Percentiles rank a stretch among this genome's conserved stretches.
Conservation (phyloP, 2,329 filamentous ascomycete genomes). For the Colletotrichum gigasporum region DNA sequence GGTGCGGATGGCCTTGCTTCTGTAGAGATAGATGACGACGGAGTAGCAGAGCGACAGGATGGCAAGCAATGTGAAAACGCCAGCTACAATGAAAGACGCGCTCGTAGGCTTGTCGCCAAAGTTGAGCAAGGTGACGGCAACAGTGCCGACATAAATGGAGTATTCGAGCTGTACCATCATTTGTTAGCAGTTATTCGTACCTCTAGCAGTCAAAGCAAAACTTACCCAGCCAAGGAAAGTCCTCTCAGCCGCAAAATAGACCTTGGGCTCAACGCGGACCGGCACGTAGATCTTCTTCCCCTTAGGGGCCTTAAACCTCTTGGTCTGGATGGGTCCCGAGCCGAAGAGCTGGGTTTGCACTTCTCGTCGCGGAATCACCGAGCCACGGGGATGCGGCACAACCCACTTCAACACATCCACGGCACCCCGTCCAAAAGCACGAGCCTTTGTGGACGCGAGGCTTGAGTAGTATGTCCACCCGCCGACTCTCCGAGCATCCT, state of each 20-base stretch:
- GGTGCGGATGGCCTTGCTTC: conserved; percentile 84
- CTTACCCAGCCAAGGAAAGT: conserved; percentile 94
- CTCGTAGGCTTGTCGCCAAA: conserved; percentile 70
- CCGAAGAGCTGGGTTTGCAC: conserved; percentile 64
- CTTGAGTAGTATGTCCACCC: conserved; percentile 79
- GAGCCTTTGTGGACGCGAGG: conserved; percentile 59
- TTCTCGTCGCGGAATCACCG: conserved; percentile 67
- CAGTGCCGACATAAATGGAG: conserved; percentile 90
- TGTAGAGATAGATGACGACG: conserved; percentile 85
- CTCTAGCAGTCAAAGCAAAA: conserved; percentile 31
- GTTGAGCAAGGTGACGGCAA: conserved; percentile 85
- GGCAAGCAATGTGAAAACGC: conserved; percentile 84
- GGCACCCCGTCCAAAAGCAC: conserved; percentile 51
- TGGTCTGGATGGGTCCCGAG: conserved; percentile 62
- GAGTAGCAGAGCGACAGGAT: conserved; percentile 83
- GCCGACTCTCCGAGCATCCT: conserved; percentile 80
- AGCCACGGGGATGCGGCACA: conserved; percentile 63
- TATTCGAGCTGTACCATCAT: conserved; percentile 78
- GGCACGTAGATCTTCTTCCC: conserved; percentile 96
- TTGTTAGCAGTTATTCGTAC: conserved; percentile 32
- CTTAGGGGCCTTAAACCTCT: conserved; percentile 76
- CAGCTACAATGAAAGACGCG: conserved; percentile 74
- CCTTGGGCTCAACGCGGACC: conserved; percentile 95
- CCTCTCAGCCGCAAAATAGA: conserved; percentile 94
- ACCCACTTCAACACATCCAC: conserved; percentile 58